These are phyloP conservation scores for Paecilomyces dactylethromorphus DNA, from an alignment of 2,329 filamentous ascomycete species.

Conservation along the genomic window DNA sequence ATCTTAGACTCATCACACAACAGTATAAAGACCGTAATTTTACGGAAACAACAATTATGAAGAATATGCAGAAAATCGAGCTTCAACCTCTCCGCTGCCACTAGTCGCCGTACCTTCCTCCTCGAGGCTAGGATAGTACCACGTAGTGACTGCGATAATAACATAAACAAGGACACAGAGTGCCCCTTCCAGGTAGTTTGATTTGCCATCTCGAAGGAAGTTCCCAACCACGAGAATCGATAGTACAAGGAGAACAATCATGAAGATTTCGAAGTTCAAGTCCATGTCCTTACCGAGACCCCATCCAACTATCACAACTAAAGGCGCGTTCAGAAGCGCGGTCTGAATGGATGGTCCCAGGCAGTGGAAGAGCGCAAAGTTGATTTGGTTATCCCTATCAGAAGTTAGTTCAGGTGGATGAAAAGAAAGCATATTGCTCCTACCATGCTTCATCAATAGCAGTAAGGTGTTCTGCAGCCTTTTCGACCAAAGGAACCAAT, in stretches of 20 bases:
- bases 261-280: slow-evolving; percentile 81
- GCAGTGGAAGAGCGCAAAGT: slow-evolving; percentile 78
- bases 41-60: background rate
- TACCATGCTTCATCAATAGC: slow-evolving; percentile 81
- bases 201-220: slow-evolving; percentile 81
- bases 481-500: slow-evolving; percentile 72
- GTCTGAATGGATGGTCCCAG: slow-evolving; percentile 85
- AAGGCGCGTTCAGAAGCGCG: slow-evolving; percentile 76
- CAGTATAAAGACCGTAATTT: background rate
- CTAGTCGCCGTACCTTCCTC: slow-evolving; percentile 11
- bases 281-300: slow-evolving; percentile 64
- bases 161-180: slow-evolving; percentile 64
- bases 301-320: slow-evolving; percentile 81
- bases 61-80: background rate
- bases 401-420: background rate
- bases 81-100: background rate
- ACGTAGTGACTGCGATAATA: slow-evolving; percentile 56
- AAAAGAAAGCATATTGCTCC: slow-evolving; percentile 2
- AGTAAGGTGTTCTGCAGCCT: slow-evolving; percentile 77
- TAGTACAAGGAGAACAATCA: slow-evolving; percentile 72
- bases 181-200: slow-evolving; percentile 81
- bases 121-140: slow-evolving; percentile 53
- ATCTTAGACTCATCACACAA: too few relatives aligned
- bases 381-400: slow-evolving; percentile 53
- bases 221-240: slow-evolving; percentile 81